These are phyloP conservation scores for Aspergillus nomiae DNA, from an alignment of 2,329 filamentous ascomycete species.

Conservation along the genomic window DNA sequence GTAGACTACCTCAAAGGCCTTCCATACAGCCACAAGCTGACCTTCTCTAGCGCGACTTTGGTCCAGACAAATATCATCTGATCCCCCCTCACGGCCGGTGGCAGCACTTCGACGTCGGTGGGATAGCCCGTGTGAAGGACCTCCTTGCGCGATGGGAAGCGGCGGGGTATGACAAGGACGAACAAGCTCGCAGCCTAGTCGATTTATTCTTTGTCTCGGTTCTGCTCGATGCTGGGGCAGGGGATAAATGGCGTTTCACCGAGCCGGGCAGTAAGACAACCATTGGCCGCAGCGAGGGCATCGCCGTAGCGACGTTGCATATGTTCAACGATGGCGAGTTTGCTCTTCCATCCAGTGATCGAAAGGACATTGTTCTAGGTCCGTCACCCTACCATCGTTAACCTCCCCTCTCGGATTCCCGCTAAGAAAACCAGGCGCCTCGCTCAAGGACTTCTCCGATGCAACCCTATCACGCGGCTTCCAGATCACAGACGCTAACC, in stretches of 20 bases:
- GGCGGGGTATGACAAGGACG: slow-evolving; percentile 45
- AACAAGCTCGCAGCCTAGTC: slow-evolving; percentile 56
- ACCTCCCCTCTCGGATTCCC: neutral
- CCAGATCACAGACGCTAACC: slow-evolving; percentile 49
- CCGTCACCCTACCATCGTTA: neutral
- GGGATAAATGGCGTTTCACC: slow-evolving; percentile 51
- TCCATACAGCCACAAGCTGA: neutral
- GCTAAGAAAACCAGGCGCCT: slow-evolving; percentile 9
- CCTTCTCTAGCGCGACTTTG: slow-evolving; percentile 51
- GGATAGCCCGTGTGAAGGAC: slow-evolving; percentile 51
- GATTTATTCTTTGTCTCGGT: slow-evolving; percentile 66
- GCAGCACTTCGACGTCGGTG: slow-evolving; percentile 65
- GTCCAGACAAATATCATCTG: slow-evolving; percentile 47
- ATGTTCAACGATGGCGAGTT: slow-evolving; percentile 53
- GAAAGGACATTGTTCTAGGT: slow-evolving; percentile 16
- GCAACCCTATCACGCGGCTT: slow-evolving; percentile 42
- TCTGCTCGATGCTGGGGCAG: slow-evolving; percentile 58
- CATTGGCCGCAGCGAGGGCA: slow-evolving; percentile 53
- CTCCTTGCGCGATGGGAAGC: slow-evolving; percentile 51
- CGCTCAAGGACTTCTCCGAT: slow-evolving; percentile 31
- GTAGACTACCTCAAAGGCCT: slow-evolving; percentile 26
- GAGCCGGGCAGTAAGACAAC: slow-evolving; percentile 37
- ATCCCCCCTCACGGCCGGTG: slow-evolving; percentile 62
- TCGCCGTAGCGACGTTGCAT: slow-evolving; percentile 54
- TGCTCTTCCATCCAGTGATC: neutral